phyloP scores from a whole-genome alignment of 331 rosid species.

The Malus hybrid region DNA sequence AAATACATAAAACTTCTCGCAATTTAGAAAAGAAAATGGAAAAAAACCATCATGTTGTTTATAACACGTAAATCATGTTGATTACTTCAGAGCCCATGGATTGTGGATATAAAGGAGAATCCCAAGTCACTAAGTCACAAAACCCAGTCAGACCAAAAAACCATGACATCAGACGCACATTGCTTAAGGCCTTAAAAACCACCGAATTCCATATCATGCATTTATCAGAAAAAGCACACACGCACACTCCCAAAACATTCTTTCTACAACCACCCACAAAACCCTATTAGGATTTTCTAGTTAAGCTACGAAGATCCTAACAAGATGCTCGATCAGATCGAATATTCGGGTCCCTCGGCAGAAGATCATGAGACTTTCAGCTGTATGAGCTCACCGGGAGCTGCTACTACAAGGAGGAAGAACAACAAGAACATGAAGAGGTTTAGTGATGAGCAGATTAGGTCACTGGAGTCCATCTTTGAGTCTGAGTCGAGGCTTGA shows the following conservation, averaged over 20 bases:
- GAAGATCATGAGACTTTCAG: slow-evolving; percentile 29
- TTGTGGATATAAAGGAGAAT: slow-evolving; percentile 42
- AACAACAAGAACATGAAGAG: slow-evolving; percentile 38
- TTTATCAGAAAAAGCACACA: neutral
- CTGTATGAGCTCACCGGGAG: slow-evolving; percentile 12
- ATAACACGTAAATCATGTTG: neutral
- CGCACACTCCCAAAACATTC: neutral
- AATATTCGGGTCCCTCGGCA: slow-evolving; percentile 29
- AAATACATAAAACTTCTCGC: no score
- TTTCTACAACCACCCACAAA: neutral
- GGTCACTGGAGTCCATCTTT: slow-evolving; percentile 60
- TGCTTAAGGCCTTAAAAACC: neutral
- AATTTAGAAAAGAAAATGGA: neutral
- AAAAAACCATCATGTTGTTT: neutral
- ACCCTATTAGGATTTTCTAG: neutral
- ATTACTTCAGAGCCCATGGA: slow-evolving; percentile 7
- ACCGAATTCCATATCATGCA: neutral
- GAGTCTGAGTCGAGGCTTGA: slow-evolving; percentile 78
- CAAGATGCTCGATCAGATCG: slow-evolving; percentile 26
- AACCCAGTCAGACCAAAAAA: slow-evolving; percentile 9
- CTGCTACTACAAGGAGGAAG: slow-evolving; percentile 35
- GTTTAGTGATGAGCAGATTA: slow-evolving; percentile 81
- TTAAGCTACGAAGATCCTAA: neutral
- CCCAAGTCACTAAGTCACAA: neutral
- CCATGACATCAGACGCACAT: neutral